Evolutionary conservation across 257 asterid genomes (phyloP).

Genomic region (Striga asiatica): DNA sequence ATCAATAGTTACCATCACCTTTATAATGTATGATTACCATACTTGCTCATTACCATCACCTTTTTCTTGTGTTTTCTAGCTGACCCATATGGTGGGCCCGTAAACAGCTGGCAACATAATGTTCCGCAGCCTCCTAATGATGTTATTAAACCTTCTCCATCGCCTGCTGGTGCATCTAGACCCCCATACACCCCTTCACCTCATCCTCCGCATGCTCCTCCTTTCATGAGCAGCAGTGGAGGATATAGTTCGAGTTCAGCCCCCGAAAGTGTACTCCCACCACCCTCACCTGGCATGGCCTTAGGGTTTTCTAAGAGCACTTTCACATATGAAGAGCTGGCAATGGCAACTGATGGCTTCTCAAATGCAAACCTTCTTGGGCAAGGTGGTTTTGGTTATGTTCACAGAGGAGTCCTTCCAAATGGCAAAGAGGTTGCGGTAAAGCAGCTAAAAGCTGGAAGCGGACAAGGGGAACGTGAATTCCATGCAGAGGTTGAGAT

Average conservation of each 20-base stretch:
- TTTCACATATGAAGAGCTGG: conserved; percentile 69
- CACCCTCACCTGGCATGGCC: conserved; percentile 52
- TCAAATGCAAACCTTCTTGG: conserved; percentile 84
- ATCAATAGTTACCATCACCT: neutral
- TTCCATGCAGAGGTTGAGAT: conserved; percentile 96
- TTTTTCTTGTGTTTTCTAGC: conserved; percentile 22
- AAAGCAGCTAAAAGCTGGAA: conserved; percentile 82
- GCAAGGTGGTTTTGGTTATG: conserved; percentile 97
- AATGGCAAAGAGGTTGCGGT: conserved; percentile 84
- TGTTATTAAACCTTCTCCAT: conserved; percentile 33
- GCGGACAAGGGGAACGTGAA: conserved; percentile 93
- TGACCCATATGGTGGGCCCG: conserved; percentile 46
- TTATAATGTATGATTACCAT: neutral
- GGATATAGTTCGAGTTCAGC: conserved; percentile 76
- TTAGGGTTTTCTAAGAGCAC: conserved; percentile 61
- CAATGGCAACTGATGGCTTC: conserved; percentile 88
- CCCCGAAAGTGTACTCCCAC: conserved; percentile 40
- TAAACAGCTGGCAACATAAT: conserved; percentile 57
- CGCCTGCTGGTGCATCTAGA: conserved; percentile 42
- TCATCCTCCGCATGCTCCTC: conserved; percentile 44
- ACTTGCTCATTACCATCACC: neutral
- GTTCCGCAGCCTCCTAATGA: conserved; percentile 39
- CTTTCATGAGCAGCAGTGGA: conserved; percentile 54
- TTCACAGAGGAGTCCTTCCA: conserved; percentile 78
- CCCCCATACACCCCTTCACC: conserved; percentile 40